Evolutionary conservation across 306 rosid genomes (phyloP), one percentile per base, ranked within the genome.

Genomic region (Ammopiptanthus mongolicus): DNA sequence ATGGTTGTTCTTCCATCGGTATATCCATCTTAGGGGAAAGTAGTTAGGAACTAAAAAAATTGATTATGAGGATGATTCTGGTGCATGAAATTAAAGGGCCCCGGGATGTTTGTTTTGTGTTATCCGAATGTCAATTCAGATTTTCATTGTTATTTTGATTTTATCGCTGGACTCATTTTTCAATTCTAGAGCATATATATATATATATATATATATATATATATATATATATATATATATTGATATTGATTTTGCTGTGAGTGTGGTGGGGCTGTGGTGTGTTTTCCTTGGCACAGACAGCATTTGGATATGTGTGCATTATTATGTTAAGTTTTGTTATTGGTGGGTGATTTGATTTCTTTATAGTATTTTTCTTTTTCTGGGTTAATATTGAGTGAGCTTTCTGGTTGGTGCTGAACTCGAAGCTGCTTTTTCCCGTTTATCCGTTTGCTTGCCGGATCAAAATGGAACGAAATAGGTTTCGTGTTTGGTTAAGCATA

Each of bases 381-480:
- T 59, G 84, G 86, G 81, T 72, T 82, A 61, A 71, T 75, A 65
- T 68, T 82, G 69, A 86, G 71, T 74, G 73, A 77, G 72, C 89
- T 86, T 87, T 87, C 85, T 86, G 78, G 83, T 70, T 79, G 90
- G 90, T 83, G 85, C 75, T 81, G 93, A 85, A 86, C 91, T 93
- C 91, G 90, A 87, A 87, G 88, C 83, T 73, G 53, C 89, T 83
- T 89, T 90, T 82, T 84, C 90, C 96, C 65, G 87, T 70, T 88
- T 90, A 82, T 85, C 89, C 86, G 91, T 83, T 85, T 65, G 62
- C 90, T 85, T 89, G 93, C 93, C 91, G 87, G 96, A 87, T 84
- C 74, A 59, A 87, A 70, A 78, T 76, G 70, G 71, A 69, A 71
- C 64, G 42, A 84, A 15, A 34, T 66, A 81, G 91, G 84, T 89